Evolutionary conservation across 2,329 filamentous ascomycete species (phyloP), one percentile per base, ranked within the genome.

Genomic region (Thermoascus crustaceus): DNA sequence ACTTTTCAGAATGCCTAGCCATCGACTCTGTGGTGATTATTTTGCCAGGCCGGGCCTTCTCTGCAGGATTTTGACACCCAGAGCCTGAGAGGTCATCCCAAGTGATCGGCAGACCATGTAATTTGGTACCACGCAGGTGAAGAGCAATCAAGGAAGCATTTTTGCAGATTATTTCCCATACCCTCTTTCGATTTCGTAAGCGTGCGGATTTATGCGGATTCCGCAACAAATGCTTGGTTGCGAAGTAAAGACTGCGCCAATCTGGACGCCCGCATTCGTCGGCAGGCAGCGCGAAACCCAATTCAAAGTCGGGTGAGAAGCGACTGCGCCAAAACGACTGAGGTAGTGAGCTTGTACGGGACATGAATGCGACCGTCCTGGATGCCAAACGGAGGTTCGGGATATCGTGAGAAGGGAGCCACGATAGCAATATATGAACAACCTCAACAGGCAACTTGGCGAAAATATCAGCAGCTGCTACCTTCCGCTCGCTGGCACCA

Each of bases 361-460:
- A 26, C 8, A 9, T 4, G 20, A 9, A 19, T 9, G 21, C 24
- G 22, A 34, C 14, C 13, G 32, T 16, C 21, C 11, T 26, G 32
- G 32, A 34, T 26, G 32, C 19, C 16, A 34, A 34, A 16, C 32
- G 32, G 4, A 34, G 14, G 18, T 34, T 7, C 19, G 9, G 21
- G 7, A 34, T 25, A n/a, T 25, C 21, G 13, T 17, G 21, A 13
- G 24, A 27, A 4, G 32, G 32, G 16, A 34, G 32, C 32, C 19
- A 25, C 8, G 21, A 17, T 25, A 34, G 17, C 7, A 35, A 11
- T 9, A 35, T 8, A 27, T 35, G 24, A 17, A 35, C n/a, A 20
- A 35, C 8, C 33, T 35, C 33, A 8, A 35, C 24, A 27, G 33
- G 33, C 7, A 35, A 23, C 11, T 21, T 27, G 10, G 33, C 13